These are phyloP conservation scores for Polyporus arcularius DNA, from an alignment of 768 basidiomycete genomes.

Conservation along the genomic window DNA sequence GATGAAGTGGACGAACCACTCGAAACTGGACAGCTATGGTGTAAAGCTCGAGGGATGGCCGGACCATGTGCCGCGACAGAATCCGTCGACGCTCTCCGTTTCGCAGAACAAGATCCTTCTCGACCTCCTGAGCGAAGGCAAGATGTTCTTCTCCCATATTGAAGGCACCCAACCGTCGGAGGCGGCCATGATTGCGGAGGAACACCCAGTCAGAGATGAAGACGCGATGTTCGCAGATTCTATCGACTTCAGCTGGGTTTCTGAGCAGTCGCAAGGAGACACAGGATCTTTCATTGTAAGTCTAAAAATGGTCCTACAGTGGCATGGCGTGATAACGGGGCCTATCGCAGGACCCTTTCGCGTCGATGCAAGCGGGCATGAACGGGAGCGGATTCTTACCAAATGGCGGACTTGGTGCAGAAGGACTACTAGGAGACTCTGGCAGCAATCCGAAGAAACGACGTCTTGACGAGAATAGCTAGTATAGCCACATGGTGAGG, in stretches of 20 bases:
- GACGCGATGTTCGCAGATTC: conserved; percentile 17
- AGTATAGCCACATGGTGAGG: no score
- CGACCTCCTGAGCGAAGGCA: conserved; percentile 49
- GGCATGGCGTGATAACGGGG: no score
- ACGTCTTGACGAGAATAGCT: no score
- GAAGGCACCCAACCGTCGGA: background rate
- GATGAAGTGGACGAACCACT: conserved; percentile 77
- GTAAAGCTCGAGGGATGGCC: conserved; percentile 70
- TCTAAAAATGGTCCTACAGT: background rate
- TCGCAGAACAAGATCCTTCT: conserved; percentile 56
- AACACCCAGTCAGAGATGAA: background rate
- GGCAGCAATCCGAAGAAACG: no score
- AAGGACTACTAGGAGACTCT: no score
- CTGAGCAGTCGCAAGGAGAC: background rate
- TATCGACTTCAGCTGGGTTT: conserved; percentile 20
- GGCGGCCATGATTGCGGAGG: background rate
- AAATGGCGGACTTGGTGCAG: no score
- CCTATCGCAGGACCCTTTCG: no score
- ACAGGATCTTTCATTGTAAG: background rate
- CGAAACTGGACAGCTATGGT: conserved; percentile 54
- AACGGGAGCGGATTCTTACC: no score
- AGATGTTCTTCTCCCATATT: conserved; percentile 42
- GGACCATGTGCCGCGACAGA: conserved; percentile 53
- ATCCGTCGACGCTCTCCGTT: conserved; percentile 60
- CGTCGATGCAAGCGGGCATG: no score